Evolutionary conservation across 106 monocot genomes (phyloP).

Genomic region (Allium sativum): DNA sequence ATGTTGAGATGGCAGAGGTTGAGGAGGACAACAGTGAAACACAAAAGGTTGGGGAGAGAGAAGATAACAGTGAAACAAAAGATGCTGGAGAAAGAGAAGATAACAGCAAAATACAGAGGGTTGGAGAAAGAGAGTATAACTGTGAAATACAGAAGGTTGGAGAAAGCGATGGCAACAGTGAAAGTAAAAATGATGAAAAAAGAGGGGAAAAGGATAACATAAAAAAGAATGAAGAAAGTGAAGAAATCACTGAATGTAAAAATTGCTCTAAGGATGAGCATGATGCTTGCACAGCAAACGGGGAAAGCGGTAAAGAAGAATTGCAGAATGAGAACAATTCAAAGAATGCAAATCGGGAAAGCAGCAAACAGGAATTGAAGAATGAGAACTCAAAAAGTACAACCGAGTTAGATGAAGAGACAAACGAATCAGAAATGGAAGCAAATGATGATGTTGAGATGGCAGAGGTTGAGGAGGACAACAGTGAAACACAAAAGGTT

Average conservation of each 20-base stretch:
- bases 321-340: conserved; percentile 3
- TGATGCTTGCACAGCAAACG: no score
- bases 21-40: neutral
- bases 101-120: neutral
- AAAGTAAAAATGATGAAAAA: neutral
- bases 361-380: neutral
- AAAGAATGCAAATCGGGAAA: neutral
- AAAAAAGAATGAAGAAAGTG: neutral
- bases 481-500: no score
- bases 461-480: neutral
- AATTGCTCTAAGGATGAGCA: no score
- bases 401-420: neutral
- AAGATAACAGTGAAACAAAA: neutral
- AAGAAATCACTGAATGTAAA: no score
- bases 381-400: conserved; percentile 2
- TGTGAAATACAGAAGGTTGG: neutral
- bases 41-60: no score
- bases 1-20: neutral
- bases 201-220: no score
- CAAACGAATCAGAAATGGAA: neutral
- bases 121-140: neutral
- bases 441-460: neutral
- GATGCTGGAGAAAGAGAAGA: conserved; percentile 6
- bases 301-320: conserved; percentile 2
- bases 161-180: neutral